Base-by-base conservation (phyloP, 2,329 filamentous ascomycete genomes). In the Pseudogymnoascus sp. region DNA sequence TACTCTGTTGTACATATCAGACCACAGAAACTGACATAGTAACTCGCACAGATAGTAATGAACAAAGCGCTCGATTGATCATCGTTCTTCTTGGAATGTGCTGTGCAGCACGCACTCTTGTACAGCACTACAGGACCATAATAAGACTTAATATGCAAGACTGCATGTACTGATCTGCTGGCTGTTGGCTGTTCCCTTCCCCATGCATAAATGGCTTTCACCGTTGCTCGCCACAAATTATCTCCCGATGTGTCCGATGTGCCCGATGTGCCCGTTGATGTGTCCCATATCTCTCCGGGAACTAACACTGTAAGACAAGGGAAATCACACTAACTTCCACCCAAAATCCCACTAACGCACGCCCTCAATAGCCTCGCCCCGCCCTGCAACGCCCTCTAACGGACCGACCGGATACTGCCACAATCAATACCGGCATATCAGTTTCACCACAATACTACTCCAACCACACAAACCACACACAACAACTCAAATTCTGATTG, bases 401-500 rank as follows among this genome's bases (percentile, higher is more conserved):
- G 16, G 39, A 43, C 16, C 13, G 39, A 6, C 16, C 25, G 48
- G 48, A 16, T 1, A 54, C 25, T 54, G 10, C 25, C n/a, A 54
- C 48, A 54, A 54, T 54, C 48, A 54, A 54, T 54, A 54, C 13
- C n/a, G 25, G 25, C 48, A 54, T 54, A 54, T 54, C 48, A 54
- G 48, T 54, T 54, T 54, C 48, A 54, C 48, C n/a, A 31, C 25
- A 54, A 54, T 54, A 31, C 48, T 31, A 45, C 41, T 45, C 41
- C 37, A 45, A 45, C 41, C 19, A 21, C 41, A 10, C 28, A 3
- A 19, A 2, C 45, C 21, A 48, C 43, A 45, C 41, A n/a, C 45
- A 34, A 57, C 25, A 5, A 54, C 25, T 11, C 14, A 54, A 16
- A 51, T 16, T 28, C 48, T 54, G 48, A 54, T 31, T 57, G n/a